phyloP scores from a whole-genome alignment of 2,329 filamentous ascomycete genomes.

The Hypocrella siamensis region DNA sequence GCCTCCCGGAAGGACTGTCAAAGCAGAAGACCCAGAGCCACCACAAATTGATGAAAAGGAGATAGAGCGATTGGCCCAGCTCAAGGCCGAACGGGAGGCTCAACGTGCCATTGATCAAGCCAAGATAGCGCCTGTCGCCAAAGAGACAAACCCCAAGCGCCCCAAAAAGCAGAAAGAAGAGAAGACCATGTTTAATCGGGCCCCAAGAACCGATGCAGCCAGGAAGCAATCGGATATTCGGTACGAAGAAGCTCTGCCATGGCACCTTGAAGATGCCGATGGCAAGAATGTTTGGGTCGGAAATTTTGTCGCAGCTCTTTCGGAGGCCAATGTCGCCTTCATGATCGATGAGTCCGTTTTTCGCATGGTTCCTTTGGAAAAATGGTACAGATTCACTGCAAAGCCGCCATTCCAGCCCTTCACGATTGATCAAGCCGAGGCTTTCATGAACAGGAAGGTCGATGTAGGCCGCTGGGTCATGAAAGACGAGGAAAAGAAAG shows the following conservation, averaged over 20 bases:
- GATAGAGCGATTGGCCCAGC: slow-evolving; percentile 49
- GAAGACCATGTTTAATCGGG: slow-evolving; percentile 73
- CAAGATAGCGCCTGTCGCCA: slow-evolving; percentile 75
- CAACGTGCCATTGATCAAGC: slow-evolving; percentile 78
- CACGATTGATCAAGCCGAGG: slow-evolving; percentile 73
- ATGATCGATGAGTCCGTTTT: slow-evolving; percentile 56
- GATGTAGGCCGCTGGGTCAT: slow-evolving; percentile 71
- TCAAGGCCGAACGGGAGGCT: slow-evolving; percentile 65
- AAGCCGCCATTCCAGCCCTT: slow-evolving; percentile 68
- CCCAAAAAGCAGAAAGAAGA: slow-evolving; percentile 58
- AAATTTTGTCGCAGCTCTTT: slow-evolving; percentile 77
- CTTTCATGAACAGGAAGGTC: slow-evolving; percentile 63
- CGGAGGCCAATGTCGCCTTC: slow-evolving; percentile 69
- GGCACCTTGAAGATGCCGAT: slow-evolving; percentile 94
- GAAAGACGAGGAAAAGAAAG: slow-evolving; percentile 45
- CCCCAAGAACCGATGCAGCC: slow-evolving; percentile 65
- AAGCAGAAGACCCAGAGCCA: slow-evolving; percentile 36
- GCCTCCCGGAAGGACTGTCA: slow-evolving; percentile 45
- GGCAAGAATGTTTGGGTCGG: slow-evolving; percentile 91
- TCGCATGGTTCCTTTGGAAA: slow-evolving; percentile 80
- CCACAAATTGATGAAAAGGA: slow-evolving; percentile 38
- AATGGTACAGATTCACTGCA: slow-evolving; percentile 79
- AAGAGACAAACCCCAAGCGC: slow-evolving; percentile 34
- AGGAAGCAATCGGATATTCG: slow-evolving; percentile 59
- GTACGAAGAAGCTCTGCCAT: slow-evolving; percentile 90